phyloP scores from a whole-genome alignment of 2,329 filamentous ascomycete genomes.

The Aspergillus glaucus region DNA sequence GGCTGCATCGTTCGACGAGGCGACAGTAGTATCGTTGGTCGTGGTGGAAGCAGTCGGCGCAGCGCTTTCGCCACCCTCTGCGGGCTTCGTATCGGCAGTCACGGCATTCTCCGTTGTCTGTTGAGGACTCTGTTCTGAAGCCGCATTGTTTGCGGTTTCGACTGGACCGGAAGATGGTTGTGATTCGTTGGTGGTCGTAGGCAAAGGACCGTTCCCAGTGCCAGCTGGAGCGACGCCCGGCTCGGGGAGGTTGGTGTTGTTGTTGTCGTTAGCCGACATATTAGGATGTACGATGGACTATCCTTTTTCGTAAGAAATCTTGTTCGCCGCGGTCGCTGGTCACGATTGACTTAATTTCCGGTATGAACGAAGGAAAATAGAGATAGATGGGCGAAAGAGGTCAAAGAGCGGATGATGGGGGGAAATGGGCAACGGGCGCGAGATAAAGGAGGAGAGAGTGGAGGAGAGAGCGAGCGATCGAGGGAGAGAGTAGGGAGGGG shows the following conservation, averaged over 20 bases:
- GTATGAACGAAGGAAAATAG: not conserved
- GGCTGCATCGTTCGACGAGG: constrained; percentile 8
- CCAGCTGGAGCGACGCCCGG: constrained; percentile 9
- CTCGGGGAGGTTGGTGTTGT: constrained; percentile 10
- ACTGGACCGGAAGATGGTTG: constrained; percentile 12
- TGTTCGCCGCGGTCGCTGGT: not conserved
- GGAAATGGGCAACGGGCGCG: not conserved
- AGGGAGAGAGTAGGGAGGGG: not conserved
- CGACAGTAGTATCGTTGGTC: constrained; percentile 7
- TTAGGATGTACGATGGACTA: too few species aligned
- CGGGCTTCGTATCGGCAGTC: constrained; percentile 11
- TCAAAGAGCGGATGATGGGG: not conserved
- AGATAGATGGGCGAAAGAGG: not conserved
- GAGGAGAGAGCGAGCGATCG: not conserved
- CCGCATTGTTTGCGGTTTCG: constrained; percentile 6
- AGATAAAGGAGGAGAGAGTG: not conserved
- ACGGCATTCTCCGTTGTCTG: constrained; percentile 9
- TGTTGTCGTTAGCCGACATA: not conserved
- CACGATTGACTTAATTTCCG: not conserved
- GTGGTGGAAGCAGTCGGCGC: constrained; percentile 11
- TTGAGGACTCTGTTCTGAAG: constrained; percentile 8
- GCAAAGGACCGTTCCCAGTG: constrained; percentile 12
- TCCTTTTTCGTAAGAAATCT: not conserved
- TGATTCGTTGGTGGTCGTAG: constrained; percentile 14
- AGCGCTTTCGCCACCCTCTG: constrained; percentile 17